Conservation (phyloP, 805 yeast species). For the Candida insectalens region DNA sequence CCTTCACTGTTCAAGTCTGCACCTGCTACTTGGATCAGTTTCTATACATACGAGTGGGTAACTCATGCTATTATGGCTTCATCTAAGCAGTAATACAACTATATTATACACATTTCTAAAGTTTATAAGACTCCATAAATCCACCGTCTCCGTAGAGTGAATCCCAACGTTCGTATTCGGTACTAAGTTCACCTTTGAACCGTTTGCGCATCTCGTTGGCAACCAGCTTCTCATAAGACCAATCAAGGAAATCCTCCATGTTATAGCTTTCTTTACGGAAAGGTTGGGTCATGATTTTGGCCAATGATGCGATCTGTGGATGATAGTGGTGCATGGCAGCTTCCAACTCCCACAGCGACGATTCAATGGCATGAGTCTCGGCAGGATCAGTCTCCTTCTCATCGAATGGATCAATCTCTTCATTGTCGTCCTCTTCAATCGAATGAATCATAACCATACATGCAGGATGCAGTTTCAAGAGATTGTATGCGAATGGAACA, state of each 20-base stretch:
- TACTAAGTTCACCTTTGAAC: constrained; percentile 63
- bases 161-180: constrained; percentile 59
- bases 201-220: constrained; percentile 55
- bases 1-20: constrained; percentile 71
- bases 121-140: constrained; percentile 12
- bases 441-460: constrained; percentile 85
- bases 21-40: constrained; percentile 47
- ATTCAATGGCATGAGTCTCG: constrained; percentile 65
- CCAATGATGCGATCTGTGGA: constrained; percentile 90
- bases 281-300: constrained; percentile 82
- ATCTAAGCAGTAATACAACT: background rate
- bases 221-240: constrained; percentile 64
- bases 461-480: constrained; percentile 84
- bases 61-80: background rate
- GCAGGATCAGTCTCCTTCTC: constrained; percentile 62
- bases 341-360: constrained; percentile 90
- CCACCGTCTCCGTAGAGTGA: constrained; percentile 26
- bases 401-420: constrained; percentile 55
- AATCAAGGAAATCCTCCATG: constrained; percentile 90
- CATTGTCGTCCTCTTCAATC: constrained; percentile 23
- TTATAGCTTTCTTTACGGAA: constrained; percentile 80
- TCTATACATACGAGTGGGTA: constrained; percentile 23
- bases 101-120: constrained; percentile 3
- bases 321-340: constrained; percentile 74
- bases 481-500: constrained; percentile 85